phyloP scores from a whole-genome alignment of 1,284 basidiomycete species.

The Leccinum proliferum region DNA sequence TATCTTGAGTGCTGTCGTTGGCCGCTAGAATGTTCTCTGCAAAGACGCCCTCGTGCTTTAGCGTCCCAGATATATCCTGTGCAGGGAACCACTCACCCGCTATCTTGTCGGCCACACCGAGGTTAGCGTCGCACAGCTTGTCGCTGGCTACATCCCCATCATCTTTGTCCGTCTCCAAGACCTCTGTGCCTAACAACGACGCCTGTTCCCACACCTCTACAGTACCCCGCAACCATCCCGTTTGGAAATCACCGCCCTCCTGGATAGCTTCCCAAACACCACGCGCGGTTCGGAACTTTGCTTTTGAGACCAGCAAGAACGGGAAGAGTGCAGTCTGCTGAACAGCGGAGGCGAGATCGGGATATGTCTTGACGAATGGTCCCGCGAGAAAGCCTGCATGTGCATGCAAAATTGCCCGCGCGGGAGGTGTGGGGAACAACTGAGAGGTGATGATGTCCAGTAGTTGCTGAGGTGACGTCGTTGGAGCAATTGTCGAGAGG shows the following conservation, averaged over 20 bases:
- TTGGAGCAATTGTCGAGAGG: slow-evolving; percentile 32
- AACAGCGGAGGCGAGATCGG: slow-evolving; percentile 36
- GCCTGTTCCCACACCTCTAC: slow-evolving; percentile 33
- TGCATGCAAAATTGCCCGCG: slow-evolving; percentile 46
- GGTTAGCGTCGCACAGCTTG: slow-evolving; percentile 47
- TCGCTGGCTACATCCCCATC: slow-evolving; percentile 34
- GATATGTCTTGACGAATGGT: slow-evolving; percentile 37
- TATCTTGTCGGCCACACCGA: slow-evolving; percentile 48
- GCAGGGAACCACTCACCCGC: slow-evolving; percentile 46
- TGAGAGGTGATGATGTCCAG: slow-evolving; percentile 43
- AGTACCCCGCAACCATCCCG: slow-evolving; percentile 40
- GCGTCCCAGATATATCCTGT: background rate
- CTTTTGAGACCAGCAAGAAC: slow-evolving; percentile 67
- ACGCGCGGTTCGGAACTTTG: slow-evolving; percentile 56
- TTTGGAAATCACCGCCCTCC: slow-evolving; percentile 14
- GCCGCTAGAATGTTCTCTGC: slow-evolving; percentile 59
- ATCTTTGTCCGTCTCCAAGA: slow-evolving; percentile 29
- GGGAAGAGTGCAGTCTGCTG: slow-evolving; percentile 67
- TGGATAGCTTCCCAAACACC: slow-evolving; percentile 61
- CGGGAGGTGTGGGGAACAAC: slow-evolving; percentile 40
- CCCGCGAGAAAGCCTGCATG: slow-evolving; percentile 63
- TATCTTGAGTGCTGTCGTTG: no score
- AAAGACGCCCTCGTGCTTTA: slow-evolving; percentile 5
- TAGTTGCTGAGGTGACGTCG: slow-evolving; percentile 35
- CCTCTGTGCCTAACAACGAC: slow-evolving; percentile 20